phyloP scores from a whole-genome alignment of 352 stramenopile genomes.

The Phytopythium cucurbitacearum region DNA sequence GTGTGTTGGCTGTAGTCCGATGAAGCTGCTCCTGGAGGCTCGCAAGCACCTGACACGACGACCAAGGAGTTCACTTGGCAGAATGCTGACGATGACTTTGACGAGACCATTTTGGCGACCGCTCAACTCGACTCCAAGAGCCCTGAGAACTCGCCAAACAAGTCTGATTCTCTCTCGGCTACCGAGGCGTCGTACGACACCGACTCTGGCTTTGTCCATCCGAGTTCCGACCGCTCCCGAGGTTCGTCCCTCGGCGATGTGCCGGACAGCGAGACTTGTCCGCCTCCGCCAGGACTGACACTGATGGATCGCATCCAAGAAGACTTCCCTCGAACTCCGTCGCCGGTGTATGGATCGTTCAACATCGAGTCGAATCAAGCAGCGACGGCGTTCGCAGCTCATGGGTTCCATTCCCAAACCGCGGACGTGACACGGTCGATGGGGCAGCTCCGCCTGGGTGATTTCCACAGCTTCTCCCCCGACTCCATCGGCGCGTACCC shows the following conservation, averaged over 20 bases:
- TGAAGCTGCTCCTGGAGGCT: not conserved
- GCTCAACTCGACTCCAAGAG: constrained; percentile 8
- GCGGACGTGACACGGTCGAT: constrained; percentile 4
- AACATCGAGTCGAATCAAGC: not conserved
- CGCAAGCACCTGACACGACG: not conserved
- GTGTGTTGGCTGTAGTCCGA: not conserved
- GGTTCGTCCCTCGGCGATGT: constrained; percentile 12
- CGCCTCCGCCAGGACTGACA: constrained; percentile 37
- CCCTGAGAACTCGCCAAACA: constrained; percentile 26
- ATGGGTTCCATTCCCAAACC: not conserved
- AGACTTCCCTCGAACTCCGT: constrained; percentile 72
- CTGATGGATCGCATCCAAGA: constrained; percentile 78
- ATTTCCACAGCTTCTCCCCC: constrained; percentile 9
- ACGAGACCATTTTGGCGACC: constrained; percentile 9
- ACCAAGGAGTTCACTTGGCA: constrained; percentile 22
- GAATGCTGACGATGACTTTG: constrained; percentile 23
- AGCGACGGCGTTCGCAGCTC: not conserved
- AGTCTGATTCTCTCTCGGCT: constrained; percentile 14
- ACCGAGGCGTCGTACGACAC: constrained; percentile 19
- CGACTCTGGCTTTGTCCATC: constrained; percentile 11
- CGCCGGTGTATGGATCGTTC: constrained; percentile 46
- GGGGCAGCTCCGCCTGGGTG: constrained; percentile 21
- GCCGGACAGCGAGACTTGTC: constrained; percentile 12
- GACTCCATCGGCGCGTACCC: not conserved
- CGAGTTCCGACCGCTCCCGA: constrained; percentile 15